Percentiles rank a stretch among this genome's conserved stretches.
These are phyloP conservation scores for Onygenales sp. DNA, from an alignment of 2,329 filamentous ascomycete species.

Conservation along the genomic window DNA sequence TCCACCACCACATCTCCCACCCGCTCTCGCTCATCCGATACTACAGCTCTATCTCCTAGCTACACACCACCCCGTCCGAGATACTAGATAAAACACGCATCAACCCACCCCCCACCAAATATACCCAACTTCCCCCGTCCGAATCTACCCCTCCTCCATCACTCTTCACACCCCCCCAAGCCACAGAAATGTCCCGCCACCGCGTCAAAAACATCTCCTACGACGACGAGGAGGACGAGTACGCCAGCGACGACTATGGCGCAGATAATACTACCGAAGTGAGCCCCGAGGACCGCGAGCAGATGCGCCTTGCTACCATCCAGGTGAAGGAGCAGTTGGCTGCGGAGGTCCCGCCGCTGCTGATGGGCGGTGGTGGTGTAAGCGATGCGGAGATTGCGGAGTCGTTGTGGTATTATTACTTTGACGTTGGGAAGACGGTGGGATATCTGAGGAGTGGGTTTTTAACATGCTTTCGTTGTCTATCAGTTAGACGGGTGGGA, in stretches of 20 bases:
- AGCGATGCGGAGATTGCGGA: constrained; percentile 69
- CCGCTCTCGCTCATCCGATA: too few species aligned
- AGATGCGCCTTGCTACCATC: constrained; percentile 56
- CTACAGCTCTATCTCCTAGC: too few species aligned
- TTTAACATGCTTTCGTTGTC: neutral
- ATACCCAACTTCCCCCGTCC: neutral
- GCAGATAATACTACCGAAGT: constrained; percentile 11
- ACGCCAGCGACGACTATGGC: constrained; percentile 13
- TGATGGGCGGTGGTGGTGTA: constrained; percentile 31
- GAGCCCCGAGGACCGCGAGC: constrained; percentile 38
- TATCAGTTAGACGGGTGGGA: neutral
- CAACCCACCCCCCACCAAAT: neutral
- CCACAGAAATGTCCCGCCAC: constrained; percentile 33
- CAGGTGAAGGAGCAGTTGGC: constrained; percentile 60
- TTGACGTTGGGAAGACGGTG: constrained; percentile 78
- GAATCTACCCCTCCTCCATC: neutral
- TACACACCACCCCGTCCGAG: too few species aligned
- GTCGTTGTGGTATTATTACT: constrained; percentile 91
- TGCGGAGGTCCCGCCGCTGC: constrained; percentile 47
- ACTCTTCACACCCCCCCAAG: neutral
- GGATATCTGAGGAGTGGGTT: constrained; percentile 61
- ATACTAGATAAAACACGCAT: neutral
- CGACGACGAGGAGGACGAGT: constrained; percentile 27
- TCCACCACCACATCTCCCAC: too few species aligned
- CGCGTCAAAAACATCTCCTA: constrained; percentile 36